These are phyloP conservation scores for Neopestalotiopsis rosae DNA, from an alignment of 2,329 filamentous ascomycete genomes.

Conservation along the genomic window DNA sequence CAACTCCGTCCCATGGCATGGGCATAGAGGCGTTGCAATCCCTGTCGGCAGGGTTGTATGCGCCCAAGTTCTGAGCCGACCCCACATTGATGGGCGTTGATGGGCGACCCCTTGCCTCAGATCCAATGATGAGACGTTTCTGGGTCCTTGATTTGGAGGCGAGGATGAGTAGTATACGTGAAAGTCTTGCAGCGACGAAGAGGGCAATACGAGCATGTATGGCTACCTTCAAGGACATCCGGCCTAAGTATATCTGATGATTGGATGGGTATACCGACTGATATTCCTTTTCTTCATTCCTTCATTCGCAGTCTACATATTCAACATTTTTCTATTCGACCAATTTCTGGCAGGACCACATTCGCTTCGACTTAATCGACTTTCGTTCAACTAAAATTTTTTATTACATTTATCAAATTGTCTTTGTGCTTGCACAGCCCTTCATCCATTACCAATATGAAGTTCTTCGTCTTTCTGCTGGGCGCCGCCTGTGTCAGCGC, in stretches of 20 bases:
- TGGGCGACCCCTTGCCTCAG: slow-evolving; percentile 10
- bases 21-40: neutral
- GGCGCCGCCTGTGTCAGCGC: slow-evolving; percentile 8
- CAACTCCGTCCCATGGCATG: slow-evolving; percentile 8
- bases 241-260: neutral
- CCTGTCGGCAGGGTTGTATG: slow-evolving; percentile 7
- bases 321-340: neutral
- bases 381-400: neutral
- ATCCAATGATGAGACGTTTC: slow-evolving; percentile 12
- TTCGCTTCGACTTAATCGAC: neutral
- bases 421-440: neutral
- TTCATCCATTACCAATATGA: neutral
- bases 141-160: neutral
- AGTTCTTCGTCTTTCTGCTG: slow-evolving; percentile 1
- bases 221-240: neutral
- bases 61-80: slow-evolving; percentile 2
- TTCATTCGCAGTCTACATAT: neutral
- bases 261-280: neutral
- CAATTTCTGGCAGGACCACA: slow-evolving; percentile 10
- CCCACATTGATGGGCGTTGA: slow-evolving; percentile 12
- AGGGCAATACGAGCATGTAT: neutral
- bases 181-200: neutral
- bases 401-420: neutral
- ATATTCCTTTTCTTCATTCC: neutral
- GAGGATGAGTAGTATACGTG: neutral